Base-by-base conservation (phyloP, 1,284 basidiomycete species). In the Xanthoconium separans region DNA sequence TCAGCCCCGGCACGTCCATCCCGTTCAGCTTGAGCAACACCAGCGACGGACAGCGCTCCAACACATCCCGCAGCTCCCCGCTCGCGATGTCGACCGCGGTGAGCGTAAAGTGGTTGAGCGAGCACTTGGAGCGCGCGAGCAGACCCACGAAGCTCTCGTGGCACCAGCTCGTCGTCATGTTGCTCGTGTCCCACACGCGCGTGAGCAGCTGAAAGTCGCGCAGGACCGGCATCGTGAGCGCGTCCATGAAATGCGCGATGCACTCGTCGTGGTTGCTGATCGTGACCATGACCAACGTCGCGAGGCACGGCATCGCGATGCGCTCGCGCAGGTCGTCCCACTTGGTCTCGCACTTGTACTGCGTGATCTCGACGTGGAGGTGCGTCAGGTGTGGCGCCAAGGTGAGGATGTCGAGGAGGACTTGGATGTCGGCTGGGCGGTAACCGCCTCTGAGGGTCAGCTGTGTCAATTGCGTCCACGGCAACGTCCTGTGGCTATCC, bases 141-240 rank as follows among this genome's bases (percentile, higher is more conserved):
- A 66, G 58, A 24, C 27, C 58, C 11, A 66, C 0, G 8, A 66
- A 66, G 51, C 62, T 65, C 15, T 66, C 68, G 31, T 66, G 65
- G 13, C 62, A 65, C 65, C 65, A 66, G 18, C 57, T 40, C 44
- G 65, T 70, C 16, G 48, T 41, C 65, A 66, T 70, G 7, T 2
- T 34, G 55, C 65, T 68, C 58, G 64, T 56, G 24, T 66, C 65
- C 65, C 65, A 66, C 16, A 66, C 65, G 24, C 65, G 65, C 36
- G 65, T 66, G 49, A 70, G 62, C 51, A 67, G 44, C 58, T 66
- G 64, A 53, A 70, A 67, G 41, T 70, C 65, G 50, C 68, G 65
- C 16, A 67, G 49, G 16, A 39, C 16, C 0, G 65, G 65, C 2
- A 55, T 36, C 27, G 56, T 18, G 54, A 67, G 58, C 0, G 64